These are phyloP conservation scores for Lachnellula hyalina DNA, from an alignment of 2,329 filamentous ascomycete genomes.

Conservation along the genomic window DNA sequence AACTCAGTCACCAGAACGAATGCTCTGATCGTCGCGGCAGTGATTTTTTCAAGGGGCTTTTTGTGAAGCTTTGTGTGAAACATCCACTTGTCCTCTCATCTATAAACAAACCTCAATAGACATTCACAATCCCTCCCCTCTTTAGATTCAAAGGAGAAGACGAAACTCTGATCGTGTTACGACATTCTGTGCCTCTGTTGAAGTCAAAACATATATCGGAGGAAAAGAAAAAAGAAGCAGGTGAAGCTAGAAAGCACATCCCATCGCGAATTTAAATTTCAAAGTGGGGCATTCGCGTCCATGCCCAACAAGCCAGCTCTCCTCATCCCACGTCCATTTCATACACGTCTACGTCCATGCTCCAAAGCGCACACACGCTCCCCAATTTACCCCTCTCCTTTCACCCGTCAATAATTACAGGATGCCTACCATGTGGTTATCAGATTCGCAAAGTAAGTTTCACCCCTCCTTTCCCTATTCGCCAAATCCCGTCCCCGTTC, in stretches of 20 bases:
- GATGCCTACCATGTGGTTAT: slow-evolving; percentile 75
- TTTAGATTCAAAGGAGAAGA: background rate
- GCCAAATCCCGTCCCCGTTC: background rate
- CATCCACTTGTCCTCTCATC: background rate
- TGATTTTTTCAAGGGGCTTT: slow-evolving; percentile 3
- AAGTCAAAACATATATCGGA: background rate
- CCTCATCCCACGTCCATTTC: slow-evolving; percentile 5
- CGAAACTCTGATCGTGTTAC: slow-evolving; percentile 11
- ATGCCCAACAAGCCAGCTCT: slow-evolving; percentile 6
- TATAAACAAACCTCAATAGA: slow-evolving; percentile 4
- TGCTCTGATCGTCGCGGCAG: slow-evolving; percentile 32
- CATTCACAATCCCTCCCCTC: background rate
- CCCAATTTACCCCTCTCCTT: background rate
- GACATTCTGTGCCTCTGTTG: background rate
- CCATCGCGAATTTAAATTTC: background rate
- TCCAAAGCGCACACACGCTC: background rate
- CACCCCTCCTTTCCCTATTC: slow-evolving; percentile 17
- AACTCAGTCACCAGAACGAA: slow-evolving; percentile 53
- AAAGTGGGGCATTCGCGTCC: slow-evolving; percentile 1
- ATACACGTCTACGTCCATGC: background rate
- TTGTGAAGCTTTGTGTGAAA: slow-evolving; percentile 7
- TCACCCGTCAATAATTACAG: slow-evolving; percentile 8
- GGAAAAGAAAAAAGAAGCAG: no score
- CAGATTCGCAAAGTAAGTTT: slow-evolving; percentile 83
- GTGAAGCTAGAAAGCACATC: no score